Evolutionary conservation across 2,329 filamentous ascomycete genomes (phyloP), one percentile per base, ranked within the genome.

Genomic region (Podosphaera fusca): DNA sequence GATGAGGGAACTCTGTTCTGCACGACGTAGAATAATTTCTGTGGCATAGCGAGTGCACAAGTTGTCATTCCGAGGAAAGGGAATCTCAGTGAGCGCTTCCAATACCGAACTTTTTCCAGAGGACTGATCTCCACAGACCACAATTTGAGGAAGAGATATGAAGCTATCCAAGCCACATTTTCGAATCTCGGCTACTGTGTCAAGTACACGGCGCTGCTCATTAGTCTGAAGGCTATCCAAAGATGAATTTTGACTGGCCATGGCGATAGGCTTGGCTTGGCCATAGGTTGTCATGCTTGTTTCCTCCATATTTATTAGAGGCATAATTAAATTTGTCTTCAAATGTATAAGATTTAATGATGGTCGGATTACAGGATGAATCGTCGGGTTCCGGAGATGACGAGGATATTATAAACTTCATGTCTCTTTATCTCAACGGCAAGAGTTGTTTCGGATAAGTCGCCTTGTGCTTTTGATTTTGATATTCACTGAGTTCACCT

Each of bases 71-170:
- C 75, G 70, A 0, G 79, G 80, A 51, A 83, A 82, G 0, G 75
- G 74, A 8, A 80, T 78, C 31, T 77, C 77, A 0, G 78, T 80
- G 42, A 83, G 71, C n/a, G 78, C 78, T 62, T 81, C 78, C 1
- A 82, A 72, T 1, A 80, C 76, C 3, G 78, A 81, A 61, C 75
- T 80, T 66, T 82, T 82, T 29, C 80, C 80, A 4, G 77, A 75
- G 1, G 77, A 81, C 66, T 82, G 78, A 64, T 82, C 78, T 35
- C 79, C 79, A 38, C 80, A 79, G 31, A 82, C 78, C 52, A 82
- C 78, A 40, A 82, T 76, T 63, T 82, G 78, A 0, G 77, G 78
- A 0, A 81, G 70, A 52, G 73, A 62, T 0, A 66, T 72, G 62
- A 76, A 69, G 64, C 75, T 73, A 63, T 77, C 69, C 65, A 77